A percentile compares a stretch with the other conserved stretches of the same genome.
These are phyloP conservation scores for Penicillium longicatenatum DNA, from an alignment of 495 filamentous ascomycete genomes.

Conservation along the genomic window DNA sequence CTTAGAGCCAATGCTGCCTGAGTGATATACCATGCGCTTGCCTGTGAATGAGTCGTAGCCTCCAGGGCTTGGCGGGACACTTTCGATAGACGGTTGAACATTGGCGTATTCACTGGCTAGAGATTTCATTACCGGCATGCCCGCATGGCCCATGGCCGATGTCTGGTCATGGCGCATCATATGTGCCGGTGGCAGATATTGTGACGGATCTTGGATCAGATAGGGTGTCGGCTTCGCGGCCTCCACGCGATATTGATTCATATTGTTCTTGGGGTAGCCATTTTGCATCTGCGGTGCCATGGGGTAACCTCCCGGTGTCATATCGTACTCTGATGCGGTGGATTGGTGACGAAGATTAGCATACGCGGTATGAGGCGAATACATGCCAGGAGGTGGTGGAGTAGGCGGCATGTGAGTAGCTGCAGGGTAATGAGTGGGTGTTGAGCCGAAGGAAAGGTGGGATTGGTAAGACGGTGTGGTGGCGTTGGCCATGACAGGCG, in stretches of 20 bases:
- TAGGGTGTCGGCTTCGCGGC: slow-evolving; percentile 32
- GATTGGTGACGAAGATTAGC: slow-evolving; percentile 45
- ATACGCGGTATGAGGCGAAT: slow-evolving; percentile 46
- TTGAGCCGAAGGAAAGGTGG: slow-evolving; percentile 46
- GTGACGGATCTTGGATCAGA: slow-evolving; percentile 29
- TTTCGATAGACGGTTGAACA: slow-evolving; percentile 27
- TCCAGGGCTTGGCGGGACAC: slow-evolving; percentile 24
- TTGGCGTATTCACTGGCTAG: slow-evolving; percentile 29
- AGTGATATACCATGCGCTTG: slow-evolving; percentile 39
- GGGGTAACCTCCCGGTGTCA: slow-evolving; percentile 33
- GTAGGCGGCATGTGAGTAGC: slow-evolving; percentile 50
- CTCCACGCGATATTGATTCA: slow-evolving; percentile 36
- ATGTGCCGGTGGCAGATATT: slow-evolving; percentile 31
- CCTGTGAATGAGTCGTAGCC: slow-evolving; percentile 29
- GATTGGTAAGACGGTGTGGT: slow-evolving; percentile 37
- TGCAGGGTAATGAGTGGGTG: slow-evolving; percentile 42
- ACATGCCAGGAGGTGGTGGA: slow-evolving; percentile 46
- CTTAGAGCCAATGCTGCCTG: slow-evolving; percentile 32
- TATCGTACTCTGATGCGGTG: slow-evolving; percentile 38
- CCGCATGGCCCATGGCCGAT: slow-evolving; percentile 22
- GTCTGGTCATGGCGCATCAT: slow-evolving; percentile 29
- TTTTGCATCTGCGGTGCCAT: slow-evolving; percentile 30
- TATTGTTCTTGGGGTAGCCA: slow-evolving; percentile 21
- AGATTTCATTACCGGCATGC: slow-evolving; percentile 28
- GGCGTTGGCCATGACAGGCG: slow-evolving; percentile 34